Evolutionary conservation across 495 filamentous ascomycete genomes (phyloP).

Genomic region (Xylaria venustula): DNA sequence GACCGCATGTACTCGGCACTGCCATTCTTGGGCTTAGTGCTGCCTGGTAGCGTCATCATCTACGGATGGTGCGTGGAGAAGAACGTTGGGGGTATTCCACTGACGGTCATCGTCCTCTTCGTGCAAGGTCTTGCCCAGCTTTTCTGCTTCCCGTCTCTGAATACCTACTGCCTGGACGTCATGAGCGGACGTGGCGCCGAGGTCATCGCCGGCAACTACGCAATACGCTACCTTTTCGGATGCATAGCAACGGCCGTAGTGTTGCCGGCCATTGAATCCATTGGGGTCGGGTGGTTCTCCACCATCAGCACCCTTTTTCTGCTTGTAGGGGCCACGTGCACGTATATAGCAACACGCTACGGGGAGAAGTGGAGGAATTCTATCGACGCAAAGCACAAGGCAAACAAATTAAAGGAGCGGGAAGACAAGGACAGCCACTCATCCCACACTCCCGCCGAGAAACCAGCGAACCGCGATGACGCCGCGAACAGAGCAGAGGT

Average conservation of each 20-base stretch:
- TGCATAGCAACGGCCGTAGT: slow-evolving; percentile 64
- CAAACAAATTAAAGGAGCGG: slow-evolving; percentile 20
- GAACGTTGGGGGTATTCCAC: slow-evolving; percentile 60
- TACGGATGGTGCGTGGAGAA: slow-evolving; percentile 75
- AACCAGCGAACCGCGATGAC: neutral
- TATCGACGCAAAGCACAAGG: slow-evolving; percentile 45
- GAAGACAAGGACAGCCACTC: slow-evolving; percentile 8
- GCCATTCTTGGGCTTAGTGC: slow-evolving; percentile 56
- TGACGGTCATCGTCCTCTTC: slow-evolving; percentile 70
- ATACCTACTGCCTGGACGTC: slow-evolving; percentile 75
- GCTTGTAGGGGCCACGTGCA: slow-evolving; percentile 42
- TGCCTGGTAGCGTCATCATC: slow-evolving; percentile 64
- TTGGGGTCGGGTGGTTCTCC: slow-evolving; percentile 68
- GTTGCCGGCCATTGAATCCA: slow-evolving; percentile 61
- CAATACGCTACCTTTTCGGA: slow-evolving; percentile 67
- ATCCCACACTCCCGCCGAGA: neutral
- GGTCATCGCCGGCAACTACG: slow-evolving; percentile 72
- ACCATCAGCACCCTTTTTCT: slow-evolving; percentile 59
- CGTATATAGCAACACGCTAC: slow-evolving; percentile 49
- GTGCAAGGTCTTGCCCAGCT: slow-evolving; percentile 69
- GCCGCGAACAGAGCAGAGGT: neutral
- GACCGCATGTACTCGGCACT: slow-evolving; percentile 65
- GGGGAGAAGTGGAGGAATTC: slow-evolving; percentile 55
- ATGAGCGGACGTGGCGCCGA: slow-evolving; percentile 65
- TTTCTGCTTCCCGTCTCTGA: slow-evolving; percentile 70